Conservation (phyloP, 257 asterid genomes). For the Eucommia ulmoides region DNA sequence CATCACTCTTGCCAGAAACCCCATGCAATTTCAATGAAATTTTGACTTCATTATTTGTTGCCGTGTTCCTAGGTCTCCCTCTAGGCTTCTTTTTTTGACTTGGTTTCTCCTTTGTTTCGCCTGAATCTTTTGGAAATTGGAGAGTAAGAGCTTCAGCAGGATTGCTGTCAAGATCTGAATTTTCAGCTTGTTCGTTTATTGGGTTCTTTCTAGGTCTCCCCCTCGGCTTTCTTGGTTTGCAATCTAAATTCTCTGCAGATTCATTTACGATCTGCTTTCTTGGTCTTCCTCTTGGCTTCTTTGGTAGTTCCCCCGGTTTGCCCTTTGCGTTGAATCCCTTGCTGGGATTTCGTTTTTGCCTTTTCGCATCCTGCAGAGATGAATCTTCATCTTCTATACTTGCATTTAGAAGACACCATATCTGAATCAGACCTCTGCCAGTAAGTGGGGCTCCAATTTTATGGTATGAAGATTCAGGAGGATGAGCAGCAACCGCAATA, state of each 20-base stretch:
- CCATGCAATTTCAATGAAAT: background rate
- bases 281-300: slow-evolving; percentile 27
- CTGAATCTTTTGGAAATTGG: no score
- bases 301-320: slow-evolving; percentile 10
- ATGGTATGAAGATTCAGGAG: slow-evolving; percentile 82
- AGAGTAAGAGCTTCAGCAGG: no score
- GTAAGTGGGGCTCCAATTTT: slow-evolving; percentile 62
- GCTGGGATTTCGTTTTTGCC: slow-evolving; percentile 12
- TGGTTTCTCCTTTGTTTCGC: slow-evolving; percentile 9
- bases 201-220: no score
- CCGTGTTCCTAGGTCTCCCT: slow-evolving; percentile 31
- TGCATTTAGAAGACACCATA: slow-evolving; percentile 67
- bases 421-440: slow-evolving; percentile 89
- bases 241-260: background rate
- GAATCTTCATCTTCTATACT: slow-evolving; percentile 17
- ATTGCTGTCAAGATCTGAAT: no score
- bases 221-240: no score
- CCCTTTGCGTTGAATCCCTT: slow-evolving; percentile 12
- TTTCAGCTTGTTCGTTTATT: no score
- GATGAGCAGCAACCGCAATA: slow-evolving; percentile 87
- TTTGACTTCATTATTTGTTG: slow-evolving; percentile 3
- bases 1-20: no score
- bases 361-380: slow-evolving; percentile 23
- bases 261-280: slow-evolving; percentile 16
- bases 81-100: slow-evolving; percentile 13